Conservation (phyloP, 345 rosid species). For the Carallia brachiata region DNA sequence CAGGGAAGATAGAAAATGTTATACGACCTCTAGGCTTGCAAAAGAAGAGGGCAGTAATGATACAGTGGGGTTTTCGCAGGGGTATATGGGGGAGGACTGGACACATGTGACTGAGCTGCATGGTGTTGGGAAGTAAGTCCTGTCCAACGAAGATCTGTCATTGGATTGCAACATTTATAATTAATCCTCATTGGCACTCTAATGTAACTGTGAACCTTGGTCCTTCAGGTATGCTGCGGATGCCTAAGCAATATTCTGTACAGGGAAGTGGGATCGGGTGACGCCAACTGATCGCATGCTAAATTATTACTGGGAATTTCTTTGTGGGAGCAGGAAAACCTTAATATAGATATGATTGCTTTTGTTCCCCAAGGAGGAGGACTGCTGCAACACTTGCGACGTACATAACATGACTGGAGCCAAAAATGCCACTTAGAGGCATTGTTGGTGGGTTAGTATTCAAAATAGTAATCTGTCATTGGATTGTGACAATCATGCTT, state of each 20-base stretch:
- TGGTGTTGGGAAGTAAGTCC: conserved; percentile 69
- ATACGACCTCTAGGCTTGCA: conserved; percentile 57
- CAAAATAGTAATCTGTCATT: no score
- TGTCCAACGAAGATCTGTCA: neutral
- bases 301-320: conserved; percentile 67
- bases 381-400: no score
- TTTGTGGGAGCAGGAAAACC: conserved; percentile 7
- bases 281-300: conserved; percentile 66
- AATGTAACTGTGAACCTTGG: neutral
- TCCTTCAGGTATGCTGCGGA: conserved; percentile 77
- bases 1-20: conserved; percentile 40
- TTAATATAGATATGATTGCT: neutral
- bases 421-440: no score
- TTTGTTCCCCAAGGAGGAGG: neutral
- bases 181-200: neutral
- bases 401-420: no score
- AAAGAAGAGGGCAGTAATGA: conserved; percentile 58
- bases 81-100: conserved; percentile 68
- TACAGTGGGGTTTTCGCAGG: conserved; percentile 49
- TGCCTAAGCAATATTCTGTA: conserved; percentile 86
- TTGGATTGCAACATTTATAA: neutral
- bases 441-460: no score
- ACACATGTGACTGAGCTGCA: conserved; percentile 76
- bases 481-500: no score
- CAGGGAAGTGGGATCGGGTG: conserved; percentile 72